Conservation (phyloP, 1,284 basidiomycete genomes). For the Trametes hirsuta region DNA sequence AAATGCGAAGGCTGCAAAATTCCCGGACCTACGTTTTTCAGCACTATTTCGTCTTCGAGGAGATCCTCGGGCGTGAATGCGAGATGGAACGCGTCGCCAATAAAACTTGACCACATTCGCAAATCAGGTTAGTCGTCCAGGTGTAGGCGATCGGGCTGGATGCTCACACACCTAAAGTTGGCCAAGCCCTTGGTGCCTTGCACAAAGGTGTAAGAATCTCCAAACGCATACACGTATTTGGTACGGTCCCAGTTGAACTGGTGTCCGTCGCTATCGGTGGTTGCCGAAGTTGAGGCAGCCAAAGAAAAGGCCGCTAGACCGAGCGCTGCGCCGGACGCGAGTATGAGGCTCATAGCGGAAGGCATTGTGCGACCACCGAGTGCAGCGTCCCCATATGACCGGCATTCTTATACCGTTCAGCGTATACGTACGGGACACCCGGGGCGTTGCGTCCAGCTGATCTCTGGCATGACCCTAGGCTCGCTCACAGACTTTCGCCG, state of each 20-base stretch:
- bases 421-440: background rate
- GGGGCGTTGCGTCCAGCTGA: slow-evolving; percentile 1
- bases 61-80: slow-evolving; percentile 48
- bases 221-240: slow-evolving; percentile 52
- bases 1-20: background rate
- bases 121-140: no score
- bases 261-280: background rate
- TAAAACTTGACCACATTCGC: slow-evolving; percentile 42
- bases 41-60: slow-evolving; percentile 47
- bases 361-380: background rate
- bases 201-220: slow-evolving; percentile 60
- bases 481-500: background rate
- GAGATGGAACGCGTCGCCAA: slow-evolving; percentile 49
- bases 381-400: no score
- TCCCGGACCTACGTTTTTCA: slow-evolving; percentile 42
- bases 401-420: no score
- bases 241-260: slow-evolving; percentile 44
- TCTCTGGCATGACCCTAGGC: background rate
- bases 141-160: background rate
- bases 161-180: slow-evolving; percentile 47
- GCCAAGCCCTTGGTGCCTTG: slow-evolving; percentile 50
- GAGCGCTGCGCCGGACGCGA: background rate
- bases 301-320: background rate
- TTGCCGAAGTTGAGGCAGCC: background rate
- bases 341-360: background rate